Conservation (phyloP, 1,139 yeast species). For the Meyerozyma athensensis region DNA sequence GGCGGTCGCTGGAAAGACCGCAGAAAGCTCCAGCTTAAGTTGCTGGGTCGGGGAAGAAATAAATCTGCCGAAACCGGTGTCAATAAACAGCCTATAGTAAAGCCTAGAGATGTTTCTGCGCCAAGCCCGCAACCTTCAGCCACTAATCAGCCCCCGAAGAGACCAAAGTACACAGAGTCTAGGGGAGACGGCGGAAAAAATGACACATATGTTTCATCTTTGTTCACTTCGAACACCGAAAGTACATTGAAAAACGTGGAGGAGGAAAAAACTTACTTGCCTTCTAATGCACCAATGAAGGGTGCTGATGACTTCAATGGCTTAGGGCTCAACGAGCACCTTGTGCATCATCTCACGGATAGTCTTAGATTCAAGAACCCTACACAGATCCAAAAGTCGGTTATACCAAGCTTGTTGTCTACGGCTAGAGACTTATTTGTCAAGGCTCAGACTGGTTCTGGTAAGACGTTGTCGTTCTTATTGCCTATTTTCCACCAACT, state of each 20-base stretch:
- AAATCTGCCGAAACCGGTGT: constrained; percentile 31
- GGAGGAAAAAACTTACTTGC: constrained; percentile 30
- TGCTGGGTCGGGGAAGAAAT: constrained; percentile 44
- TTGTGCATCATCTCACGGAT: constrained; percentile 53
- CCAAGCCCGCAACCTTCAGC: constrained; percentile 10
- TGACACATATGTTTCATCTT: constrained; percentile 72
- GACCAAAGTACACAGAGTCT: constrained; percentile 32
- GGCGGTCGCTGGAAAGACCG: constrained; percentile 85
- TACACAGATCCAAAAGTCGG: constrained; percentile 79
- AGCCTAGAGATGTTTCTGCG: constrained; percentile 4
- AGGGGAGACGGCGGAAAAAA: constrained; percentile 50
- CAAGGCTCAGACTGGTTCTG: constrained; percentile 95
- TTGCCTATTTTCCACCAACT: constrained; percentile 76
- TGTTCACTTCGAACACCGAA: constrained; percentile 71
- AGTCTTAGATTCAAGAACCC: constrained; percentile 64
- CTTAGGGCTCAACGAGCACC: constrained; percentile 56
- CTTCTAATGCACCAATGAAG: constrained; percentile 82
- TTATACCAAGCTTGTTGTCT: constrained; percentile 62
- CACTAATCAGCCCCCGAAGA: constrained; percentile 18
- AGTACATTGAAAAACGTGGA: constrained; percentile 23
- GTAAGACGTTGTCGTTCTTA: constrained; percentile 82
- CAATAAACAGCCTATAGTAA: constrained; percentile 15
- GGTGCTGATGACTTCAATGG: constrained; percentile 69
- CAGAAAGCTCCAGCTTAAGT: constrained; percentile 49
- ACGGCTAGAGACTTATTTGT: constrained; percentile 68